phyloP scores from a whole-genome alignment of 2,329 filamentous ascomycete genomes.

The Aspergillus transmontanensis region DNA sequence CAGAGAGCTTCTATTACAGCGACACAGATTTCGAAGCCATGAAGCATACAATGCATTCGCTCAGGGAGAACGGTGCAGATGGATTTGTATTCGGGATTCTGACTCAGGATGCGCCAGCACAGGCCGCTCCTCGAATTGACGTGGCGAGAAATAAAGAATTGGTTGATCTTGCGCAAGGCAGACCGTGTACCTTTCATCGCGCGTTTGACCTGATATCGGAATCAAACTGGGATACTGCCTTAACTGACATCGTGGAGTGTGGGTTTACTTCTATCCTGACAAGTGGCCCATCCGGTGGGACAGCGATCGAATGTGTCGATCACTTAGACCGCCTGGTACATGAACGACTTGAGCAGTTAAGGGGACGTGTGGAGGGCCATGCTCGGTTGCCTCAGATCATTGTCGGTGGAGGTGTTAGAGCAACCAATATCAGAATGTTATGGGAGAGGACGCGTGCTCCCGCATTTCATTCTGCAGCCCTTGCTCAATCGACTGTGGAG shows the following conservation, averaged over 20 bases:
- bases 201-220: conserved; percentile 52
- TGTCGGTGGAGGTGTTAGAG: conserved; percentile 54
- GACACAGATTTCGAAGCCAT: conserved; percentile 47
- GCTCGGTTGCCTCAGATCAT: conserved; percentile 44
- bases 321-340: conserved; percentile 30
- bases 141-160: conserved; percentile 43
- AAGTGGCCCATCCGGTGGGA: conserved; percentile 40
- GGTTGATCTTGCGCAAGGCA: conserved; percentile 43
- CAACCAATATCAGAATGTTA: conserved; percentile 45
- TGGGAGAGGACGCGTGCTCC: conserved; percentile 27
- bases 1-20: conserved; percentile 50
- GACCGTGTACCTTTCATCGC: conserved; percentile 58
- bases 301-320: conserved; percentile 38
- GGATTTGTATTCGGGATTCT: conserved; percentile 59
- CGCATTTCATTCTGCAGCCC: conserved; percentile 51
- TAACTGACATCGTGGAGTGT: conserved; percentile 42
- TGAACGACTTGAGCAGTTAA: background rate
- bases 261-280: conserved; percentile 54
- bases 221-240: conserved; percentile 19
- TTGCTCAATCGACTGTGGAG: conserved; percentile 5
- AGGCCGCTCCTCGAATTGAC: conserved; percentile 38
- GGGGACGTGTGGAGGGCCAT: background rate
- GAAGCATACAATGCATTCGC: conserved; percentile 40
- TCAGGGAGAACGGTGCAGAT: conserved; percentile 40
- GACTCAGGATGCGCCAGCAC: background rate